phyloP scores from a whole-genome alignment of 192 early-diverging fungal species.

The Coemansia sp. region DNA sequence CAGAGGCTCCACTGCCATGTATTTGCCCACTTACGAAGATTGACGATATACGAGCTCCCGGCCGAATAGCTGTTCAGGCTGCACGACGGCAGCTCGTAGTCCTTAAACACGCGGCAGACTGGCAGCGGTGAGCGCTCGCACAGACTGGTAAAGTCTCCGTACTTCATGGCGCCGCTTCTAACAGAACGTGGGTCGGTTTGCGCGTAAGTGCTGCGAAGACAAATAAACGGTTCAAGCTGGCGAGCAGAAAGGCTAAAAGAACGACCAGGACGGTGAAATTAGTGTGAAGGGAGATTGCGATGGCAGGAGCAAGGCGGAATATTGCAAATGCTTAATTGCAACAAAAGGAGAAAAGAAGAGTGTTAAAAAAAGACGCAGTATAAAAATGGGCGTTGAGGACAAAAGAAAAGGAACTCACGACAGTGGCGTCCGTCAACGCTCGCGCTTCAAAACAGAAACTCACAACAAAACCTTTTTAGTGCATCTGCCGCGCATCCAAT shows the following conservation, averaged over 20 bases:
- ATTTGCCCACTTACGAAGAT: constrained; percentile 43
- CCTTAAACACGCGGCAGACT: constrained; percentile 48
- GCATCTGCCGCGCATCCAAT: not conserved
- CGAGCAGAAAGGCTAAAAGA: constrained; percentile 5
- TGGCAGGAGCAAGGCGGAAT: not conserved
- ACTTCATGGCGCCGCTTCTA: constrained; percentile 39
- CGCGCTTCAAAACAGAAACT: constrained; percentile 10
- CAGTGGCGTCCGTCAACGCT: not conserved
- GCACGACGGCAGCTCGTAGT: constrained; percentile 37
- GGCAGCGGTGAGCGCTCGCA: constrained; percentile 53
- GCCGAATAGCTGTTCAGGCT: constrained; percentile 21
- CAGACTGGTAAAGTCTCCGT: constrained; percentile 53
- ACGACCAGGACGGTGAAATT: not conserved
- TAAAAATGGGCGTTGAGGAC: constrained; percentile 10
- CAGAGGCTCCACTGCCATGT: not conserved
- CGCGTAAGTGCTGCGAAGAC: not conserved
- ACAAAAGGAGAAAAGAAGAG: constrained; percentile 1
- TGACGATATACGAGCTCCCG: constrained; percentile 34
- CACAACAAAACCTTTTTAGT: constrained; percentile 1
- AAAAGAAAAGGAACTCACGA: constrained; percentile 1
- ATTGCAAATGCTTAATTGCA: constrained; percentile 14
- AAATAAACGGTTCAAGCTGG: constrained; percentile 1
- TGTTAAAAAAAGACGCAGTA: constrained; percentile 20
- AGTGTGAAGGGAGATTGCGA: not conserved
- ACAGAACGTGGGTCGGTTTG: constrained; percentile 3